A percentile compares a stretch with the other conserved stretches of the same genome.
Conservation (phyloP, 1,284 basidiomycete species). For the Papiliotrema nemorosa region DNA sequence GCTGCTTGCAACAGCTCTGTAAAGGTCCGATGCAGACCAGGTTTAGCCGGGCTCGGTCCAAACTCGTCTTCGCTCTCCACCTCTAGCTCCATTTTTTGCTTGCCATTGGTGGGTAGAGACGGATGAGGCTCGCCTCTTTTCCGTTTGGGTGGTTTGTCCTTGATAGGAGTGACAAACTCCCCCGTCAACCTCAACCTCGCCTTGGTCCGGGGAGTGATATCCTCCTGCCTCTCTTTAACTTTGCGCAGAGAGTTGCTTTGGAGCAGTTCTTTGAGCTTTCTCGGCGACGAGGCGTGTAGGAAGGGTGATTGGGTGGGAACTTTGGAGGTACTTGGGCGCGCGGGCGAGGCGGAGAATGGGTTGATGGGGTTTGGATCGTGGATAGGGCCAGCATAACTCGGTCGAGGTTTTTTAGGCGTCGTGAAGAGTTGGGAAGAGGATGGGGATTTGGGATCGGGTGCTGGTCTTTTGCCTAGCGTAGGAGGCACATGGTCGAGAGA, state of each 20-base stretch:
- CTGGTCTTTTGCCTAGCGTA: neutral
- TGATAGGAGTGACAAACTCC: slow-evolving; percentile 41
- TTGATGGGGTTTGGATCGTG: slow-evolving; percentile 41
- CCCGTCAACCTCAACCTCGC: slow-evolving; percentile 46
- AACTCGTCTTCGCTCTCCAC: slow-evolving; percentile 31
- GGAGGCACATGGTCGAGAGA: neutral
- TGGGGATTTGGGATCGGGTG: slow-evolving; percentile 1
- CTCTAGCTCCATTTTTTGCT: slow-evolving; percentile 5
- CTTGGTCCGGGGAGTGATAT: slow-evolving; percentile 41
- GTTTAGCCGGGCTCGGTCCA: slow-evolving; percentile 37
- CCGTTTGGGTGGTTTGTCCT: slow-evolving; percentile 18
- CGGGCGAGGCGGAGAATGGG: slow-evolving; percentile 34
- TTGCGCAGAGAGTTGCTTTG: slow-evolving; percentile 33
- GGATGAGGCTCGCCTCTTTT: slow-evolving; percentile 14
- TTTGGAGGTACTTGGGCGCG: neutral
- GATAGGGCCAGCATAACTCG: slow-evolving; percentile 33
- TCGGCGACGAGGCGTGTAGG: slow-evolving; percentile 38
- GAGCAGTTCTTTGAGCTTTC: slow-evolving; percentile 38
- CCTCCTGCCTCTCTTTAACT: slow-evolving; percentile 12
- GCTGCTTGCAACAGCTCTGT: slow-evolving; percentile 6
- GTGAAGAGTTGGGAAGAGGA: slow-evolving; percentile 10
- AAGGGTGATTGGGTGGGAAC: slow-evolving; percentile 28
- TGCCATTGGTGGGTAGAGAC: too few species aligned
- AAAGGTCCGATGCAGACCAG: slow-evolving; percentile 6
- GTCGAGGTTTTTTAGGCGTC: slow-evolving; percentile 26